These are phyloP conservation scores for Phanerochaete carnosa DNA, from an alignment of 768 basidiomycete species.

Conservation along the genomic window DNA sequence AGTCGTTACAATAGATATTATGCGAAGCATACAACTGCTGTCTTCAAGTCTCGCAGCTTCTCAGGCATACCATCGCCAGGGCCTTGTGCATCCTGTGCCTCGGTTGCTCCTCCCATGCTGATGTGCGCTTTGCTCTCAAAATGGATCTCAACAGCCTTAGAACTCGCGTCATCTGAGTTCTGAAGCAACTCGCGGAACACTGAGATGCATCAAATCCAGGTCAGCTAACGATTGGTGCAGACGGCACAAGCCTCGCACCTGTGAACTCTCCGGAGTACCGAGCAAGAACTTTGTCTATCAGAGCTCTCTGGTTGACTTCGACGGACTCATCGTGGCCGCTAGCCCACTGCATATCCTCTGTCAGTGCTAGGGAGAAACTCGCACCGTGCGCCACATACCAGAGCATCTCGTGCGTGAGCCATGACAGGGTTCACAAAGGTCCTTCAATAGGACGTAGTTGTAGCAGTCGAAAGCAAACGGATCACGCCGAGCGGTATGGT, in stretches of 20 bases:
- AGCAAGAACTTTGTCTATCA: constrained; percentile 96
- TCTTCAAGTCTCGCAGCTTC: constrained; percentile 62
- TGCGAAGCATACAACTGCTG: constrained; percentile 42
- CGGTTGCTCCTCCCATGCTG: constrained; percentile 26
- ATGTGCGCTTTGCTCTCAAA: constrained; percentile 65
- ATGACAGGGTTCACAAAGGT: background rate
- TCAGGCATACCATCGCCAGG: background rate
- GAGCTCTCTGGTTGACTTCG: constrained; percentile 92
- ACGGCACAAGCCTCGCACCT: constrained; percentile 42
- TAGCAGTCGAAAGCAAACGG: too few species aligned
- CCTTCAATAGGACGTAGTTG: too few species aligned
- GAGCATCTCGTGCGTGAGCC: constrained; percentile 1
- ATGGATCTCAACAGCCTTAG: constrained; percentile 70
- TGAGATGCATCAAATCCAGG: constrained; percentile 14
- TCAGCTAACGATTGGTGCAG: background rate
- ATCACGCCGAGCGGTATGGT: too few species aligned
- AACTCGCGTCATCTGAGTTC: constrained; percentile 91
- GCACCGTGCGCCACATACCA: constrained; percentile 16
- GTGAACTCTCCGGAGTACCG: constrained; percentile 96
- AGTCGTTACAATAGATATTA: background rate
- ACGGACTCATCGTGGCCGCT: constrained; percentile 77
- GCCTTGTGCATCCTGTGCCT: constrained; percentile 7
- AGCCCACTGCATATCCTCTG: constrained; percentile 35
- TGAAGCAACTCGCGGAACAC: constrained; percentile 86
- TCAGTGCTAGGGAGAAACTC: background rate